phyloP scores from a whole-genome alignment of 2,329 filamentous ascomycete species.

The Cercospora sp. region DNA sequence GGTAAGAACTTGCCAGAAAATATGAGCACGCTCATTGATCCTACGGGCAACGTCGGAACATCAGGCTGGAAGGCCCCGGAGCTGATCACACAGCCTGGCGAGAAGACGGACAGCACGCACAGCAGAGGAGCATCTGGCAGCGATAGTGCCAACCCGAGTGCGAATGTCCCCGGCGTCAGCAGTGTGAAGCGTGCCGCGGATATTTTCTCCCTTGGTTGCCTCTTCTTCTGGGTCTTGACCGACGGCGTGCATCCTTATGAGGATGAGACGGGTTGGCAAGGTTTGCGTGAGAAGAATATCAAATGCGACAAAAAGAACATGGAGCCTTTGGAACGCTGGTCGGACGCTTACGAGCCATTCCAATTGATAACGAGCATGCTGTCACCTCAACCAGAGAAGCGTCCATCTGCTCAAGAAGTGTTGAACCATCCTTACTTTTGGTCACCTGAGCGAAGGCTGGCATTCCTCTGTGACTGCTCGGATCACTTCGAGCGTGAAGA shows the following conservation, averaged over 20 bases:
- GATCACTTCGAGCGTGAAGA: conserved; percentile 95
- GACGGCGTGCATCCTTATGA: conserved; percentile 91
- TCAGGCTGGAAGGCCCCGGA: conserved; percentile 97
- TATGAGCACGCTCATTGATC: conserved; percentile 91
- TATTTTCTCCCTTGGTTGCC: conserved; percentile 92
- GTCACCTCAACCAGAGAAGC: conserved; percentile 61
- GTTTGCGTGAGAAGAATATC: conserved; percentile 83
- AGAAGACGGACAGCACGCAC: conserved; percentile 45
- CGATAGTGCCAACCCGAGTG: conserved; percentile 51
- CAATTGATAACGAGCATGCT: conserved; percentile 85
- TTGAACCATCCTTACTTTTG: conserved; percentile 97
- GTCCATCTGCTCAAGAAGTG: conserved; percentile 74
- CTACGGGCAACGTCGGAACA: conserved; percentile 90
- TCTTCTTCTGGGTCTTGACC: conserved; percentile 99
- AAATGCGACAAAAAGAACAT: conserved; percentile 81
- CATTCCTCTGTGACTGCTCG: conserved; percentile 93
- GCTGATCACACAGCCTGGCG: conserved; percentile 65
- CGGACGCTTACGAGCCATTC: conserved; percentile 82
- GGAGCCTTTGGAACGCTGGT: conserved; percentile 53
- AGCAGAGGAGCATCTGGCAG: conserved; percentile 52
- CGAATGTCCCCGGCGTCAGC: conserved; percentile 52
- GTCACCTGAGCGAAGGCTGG: conserved; percentile 81
- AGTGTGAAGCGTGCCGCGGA: conserved; percentile 94
- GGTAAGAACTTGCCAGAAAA: conserved; percentile 96
- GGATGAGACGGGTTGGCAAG: conserved; percentile 89